Base-by-base conservation (phyloP, 192 early-diverging fungal species). In the Gonapodya prolifera region DNA sequence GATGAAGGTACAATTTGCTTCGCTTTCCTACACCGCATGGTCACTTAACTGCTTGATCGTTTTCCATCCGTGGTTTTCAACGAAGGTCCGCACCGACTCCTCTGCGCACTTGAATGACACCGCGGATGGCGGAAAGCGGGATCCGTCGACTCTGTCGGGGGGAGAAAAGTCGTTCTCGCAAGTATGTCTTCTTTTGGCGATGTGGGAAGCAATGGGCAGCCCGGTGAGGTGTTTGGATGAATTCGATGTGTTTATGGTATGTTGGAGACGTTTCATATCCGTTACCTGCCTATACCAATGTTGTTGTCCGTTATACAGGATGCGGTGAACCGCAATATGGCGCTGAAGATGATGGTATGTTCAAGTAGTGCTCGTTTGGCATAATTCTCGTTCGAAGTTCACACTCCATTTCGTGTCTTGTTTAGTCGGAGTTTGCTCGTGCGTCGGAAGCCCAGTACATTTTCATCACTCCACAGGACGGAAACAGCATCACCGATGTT, bases 111-210 rank as follows among this genome's bases (percentile, higher is more conserved):
- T 81, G 69, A 82, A 81, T 69, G 76, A 36, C 71, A 80, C 81
- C 79, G 69, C 69, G 17, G 31, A 1, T 23, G 30, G 8, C 30
- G 69, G 69, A n/a, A 18, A 35, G 34, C 13, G 83, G 81, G 95
- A 97, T 82, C 90, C 95, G 29, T 91, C 89, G 77, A 93, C 96
- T 2, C 85, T 99, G 23, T 97, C 96, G 8, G 98, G 98, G 18
- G 98, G 98, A 30, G 98, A 99, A 88, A 98, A 98, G 83, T 95
- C 93, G 35, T 99, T 94, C 79, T 92, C 95, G 0, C 95, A 94
- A 16, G 91, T 98, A 23, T 98, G 96, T 81, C 85, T 99, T 77
- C 86, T 99, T 23, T 82, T 99, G 70, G 86, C 96, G 1, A 85
- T 99, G 30, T 99, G 98, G 98, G 92, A 96, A 69, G 85, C 88